phyloP scores from a whole-genome alignment of 2,329 filamentous ascomycete genomes.

The Pseudogymnoascus sp. region DNA sequence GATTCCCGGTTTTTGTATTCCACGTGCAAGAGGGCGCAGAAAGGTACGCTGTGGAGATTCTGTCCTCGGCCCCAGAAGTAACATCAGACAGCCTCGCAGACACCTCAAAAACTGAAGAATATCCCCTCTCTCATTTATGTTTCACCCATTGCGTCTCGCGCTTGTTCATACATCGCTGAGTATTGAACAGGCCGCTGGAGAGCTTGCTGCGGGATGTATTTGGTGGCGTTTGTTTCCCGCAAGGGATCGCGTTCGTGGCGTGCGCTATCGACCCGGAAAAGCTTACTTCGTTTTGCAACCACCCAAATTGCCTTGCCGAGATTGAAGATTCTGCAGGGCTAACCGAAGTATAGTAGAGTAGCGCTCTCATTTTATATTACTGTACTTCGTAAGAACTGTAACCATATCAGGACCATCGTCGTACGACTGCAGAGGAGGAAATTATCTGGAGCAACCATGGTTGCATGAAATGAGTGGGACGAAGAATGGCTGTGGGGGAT shows the following conservation, averaged over 20 bases:
- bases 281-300: background rate
- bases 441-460: background rate
- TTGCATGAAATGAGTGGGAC: constrained; percentile 1
- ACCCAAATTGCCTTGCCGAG: background rate
- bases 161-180: background rate
- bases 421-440: background rate
- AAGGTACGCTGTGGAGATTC: background rate
- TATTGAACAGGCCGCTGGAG: background rate
- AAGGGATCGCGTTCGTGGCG: background rate
- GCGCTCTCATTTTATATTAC: background rate
- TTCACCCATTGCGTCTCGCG: background rate
- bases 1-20: background rate
- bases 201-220: background rate
- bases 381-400: background rate
- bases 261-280: background rate
- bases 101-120: background rate
- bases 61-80: background rate
- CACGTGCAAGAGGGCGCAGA: background rate
- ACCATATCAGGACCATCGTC: too few species aligned
- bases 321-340: background rate
- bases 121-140: background rate
- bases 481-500: constrained; percentile 2
- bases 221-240: background rate
- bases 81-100: background rate
- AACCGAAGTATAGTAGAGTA: background rate